Evolutionary conservation across 495 filamentous ascomycete species (phyloP).

Genomic region (Delitschia confertaspora): DNA sequence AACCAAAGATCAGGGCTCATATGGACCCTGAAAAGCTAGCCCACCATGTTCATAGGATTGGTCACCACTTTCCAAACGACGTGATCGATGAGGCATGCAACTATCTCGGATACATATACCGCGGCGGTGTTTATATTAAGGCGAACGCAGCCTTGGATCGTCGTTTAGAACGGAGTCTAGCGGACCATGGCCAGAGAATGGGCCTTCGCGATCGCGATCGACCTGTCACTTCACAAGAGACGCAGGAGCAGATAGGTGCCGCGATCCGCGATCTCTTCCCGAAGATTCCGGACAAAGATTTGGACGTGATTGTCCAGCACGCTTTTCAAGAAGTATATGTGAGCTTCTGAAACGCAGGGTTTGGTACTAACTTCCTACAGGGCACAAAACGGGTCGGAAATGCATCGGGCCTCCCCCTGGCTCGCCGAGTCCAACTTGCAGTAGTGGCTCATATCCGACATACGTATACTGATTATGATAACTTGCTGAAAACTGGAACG

Average conservation of each 20-base stretch:
- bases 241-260: conserved; percentile 62
- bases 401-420: conserved; percentile 53
- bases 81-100: conserved; percentile 49
- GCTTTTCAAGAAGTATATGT: conserved; percentile 70
- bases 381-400: conserved; percentile 60
- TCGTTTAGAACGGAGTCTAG: conserved; percentile 2
- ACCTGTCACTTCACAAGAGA: conserved; percentile 45
- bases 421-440: conserved; percentile 70
- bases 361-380: conserved; percentile 26
- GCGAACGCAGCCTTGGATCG: neutral
- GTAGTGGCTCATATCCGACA: conserved; percentile 83
- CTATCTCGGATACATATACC: conserved; percentile 18
- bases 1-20: conserved; percentile 32
- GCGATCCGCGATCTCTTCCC: conserved; percentile 78
- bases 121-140: conserved; percentile 4
- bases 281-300: conserved; percentile 68
- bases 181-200: conserved; percentile 3
- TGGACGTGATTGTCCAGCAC: conserved; percentile 65
- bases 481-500: conserved; percentile 51
- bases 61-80: conserved; percentile 62
- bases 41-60: conserved; percentile 64
- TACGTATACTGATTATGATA: conserved; percentile 77
- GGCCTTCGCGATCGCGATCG: conserved; percentile 12
- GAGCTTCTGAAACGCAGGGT: conserved; percentile 16
- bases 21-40: conserved; percentile 45